Percentiles rank a stretch among this genome's conserved stretches.
Conservation (phyloP, 495 filamentous ascomycete species). For the Choiromyces venosus region DNA sequence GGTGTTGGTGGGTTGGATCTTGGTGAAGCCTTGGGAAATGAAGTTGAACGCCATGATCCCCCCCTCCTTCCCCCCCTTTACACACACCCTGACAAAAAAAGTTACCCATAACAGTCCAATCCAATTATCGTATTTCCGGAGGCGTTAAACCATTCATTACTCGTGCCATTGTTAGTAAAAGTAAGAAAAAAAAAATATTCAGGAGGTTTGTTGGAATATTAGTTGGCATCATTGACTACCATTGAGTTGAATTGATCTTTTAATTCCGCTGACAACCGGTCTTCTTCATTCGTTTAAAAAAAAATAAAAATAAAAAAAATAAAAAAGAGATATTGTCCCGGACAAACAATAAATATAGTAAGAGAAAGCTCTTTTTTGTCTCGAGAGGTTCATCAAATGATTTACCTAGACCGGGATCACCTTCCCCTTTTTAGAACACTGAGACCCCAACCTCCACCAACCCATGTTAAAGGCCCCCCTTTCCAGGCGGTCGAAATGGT, state of each 20-base stretch:
- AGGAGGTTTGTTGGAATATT: neutral
- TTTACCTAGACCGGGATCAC: conserved; percentile 15
- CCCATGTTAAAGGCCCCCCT: neutral
- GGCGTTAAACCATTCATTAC: neutral
- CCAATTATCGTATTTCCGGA: neutral
- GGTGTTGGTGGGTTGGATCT: conserved; percentile 22
- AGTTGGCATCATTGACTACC: neutral
- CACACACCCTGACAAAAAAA: neutral
- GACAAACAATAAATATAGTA: neutral
- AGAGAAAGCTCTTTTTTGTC: neutral
- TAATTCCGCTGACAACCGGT: neutral
- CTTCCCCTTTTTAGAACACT: conserved; percentile 33
- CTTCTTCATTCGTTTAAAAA: neutral
- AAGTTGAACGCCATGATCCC: conserved; percentile 35
- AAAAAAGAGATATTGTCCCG: neutral
- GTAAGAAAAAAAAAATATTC: neutral
- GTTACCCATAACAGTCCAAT: neutral
- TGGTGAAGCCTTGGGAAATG: conserved; percentile 33
- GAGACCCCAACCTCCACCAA: conserved; percentile 34
- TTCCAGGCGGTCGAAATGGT: neutral
- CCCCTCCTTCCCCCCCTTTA: conserved; percentile 11
- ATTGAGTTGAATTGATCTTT: neutral
- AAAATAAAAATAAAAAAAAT: too few relatives aligned
- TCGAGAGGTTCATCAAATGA: neutral
- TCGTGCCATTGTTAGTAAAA: neutral